These are phyloP conservation scores for Schizophyllum amplum DNA, from an alignment of 1,284 basidiomycete genomes.

Conservation along the genomic window DNA sequence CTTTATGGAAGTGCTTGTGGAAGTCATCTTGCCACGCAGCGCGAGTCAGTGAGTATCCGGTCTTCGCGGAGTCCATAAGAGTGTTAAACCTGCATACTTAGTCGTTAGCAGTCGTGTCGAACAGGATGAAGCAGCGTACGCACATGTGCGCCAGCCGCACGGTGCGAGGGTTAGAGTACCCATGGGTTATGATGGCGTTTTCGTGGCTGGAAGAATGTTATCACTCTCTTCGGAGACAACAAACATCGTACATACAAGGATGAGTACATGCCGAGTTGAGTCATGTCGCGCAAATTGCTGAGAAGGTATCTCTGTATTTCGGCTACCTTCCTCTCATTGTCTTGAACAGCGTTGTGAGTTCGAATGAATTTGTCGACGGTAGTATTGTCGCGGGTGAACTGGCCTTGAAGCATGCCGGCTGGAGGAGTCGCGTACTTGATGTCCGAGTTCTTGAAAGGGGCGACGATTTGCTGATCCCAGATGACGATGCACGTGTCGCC, in stretches of 20 bases:
- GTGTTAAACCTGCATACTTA: slow-evolving; percentile 9
- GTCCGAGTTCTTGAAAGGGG: slow-evolving; percentile 26
- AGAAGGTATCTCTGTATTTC: slow-evolving; percentile 30
- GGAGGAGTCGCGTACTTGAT: slow-evolving; percentile 26
- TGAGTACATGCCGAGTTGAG: slow-evolving; percentile 30
- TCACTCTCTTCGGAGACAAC: neutral
- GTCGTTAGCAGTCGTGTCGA: neutral
- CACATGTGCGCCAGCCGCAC: slow-evolving; percentile 12
- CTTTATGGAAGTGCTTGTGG: neutral
- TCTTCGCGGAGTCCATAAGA: slow-evolving; percentile 13
- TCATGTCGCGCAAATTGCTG: slow-evolving; percentile 22
- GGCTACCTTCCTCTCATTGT: slow-evolving; percentile 13
- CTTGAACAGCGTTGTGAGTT: slow-evolving; percentile 1
- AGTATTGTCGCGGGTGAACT: slow-evolving; percentile 24
- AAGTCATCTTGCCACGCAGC: slow-evolving; percentile 8
- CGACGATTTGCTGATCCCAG: slow-evolving; percentile 30
- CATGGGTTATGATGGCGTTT: slow-evolving; percentile 19
- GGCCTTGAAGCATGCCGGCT: slow-evolving; percentile 13
- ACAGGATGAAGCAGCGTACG: neutral
- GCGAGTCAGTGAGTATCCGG: slow-evolving; percentile 6
- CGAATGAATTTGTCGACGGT: slow-evolving; percentile 22
- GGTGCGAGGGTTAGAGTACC: slow-evolving; percentile 12
- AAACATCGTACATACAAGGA: slow-evolving; percentile 14
- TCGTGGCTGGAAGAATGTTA: slow-evolving; percentile 18
- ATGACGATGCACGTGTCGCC: slow-evolving; percentile 33